A percentile compares a stretch with the other conserved stretches of the same genome.
Evolutionary conservation across 1,284 basidiomycete genomes (phyloP).

Genomic region (Cutaneotrichosporon cyanovorans): DNA sequence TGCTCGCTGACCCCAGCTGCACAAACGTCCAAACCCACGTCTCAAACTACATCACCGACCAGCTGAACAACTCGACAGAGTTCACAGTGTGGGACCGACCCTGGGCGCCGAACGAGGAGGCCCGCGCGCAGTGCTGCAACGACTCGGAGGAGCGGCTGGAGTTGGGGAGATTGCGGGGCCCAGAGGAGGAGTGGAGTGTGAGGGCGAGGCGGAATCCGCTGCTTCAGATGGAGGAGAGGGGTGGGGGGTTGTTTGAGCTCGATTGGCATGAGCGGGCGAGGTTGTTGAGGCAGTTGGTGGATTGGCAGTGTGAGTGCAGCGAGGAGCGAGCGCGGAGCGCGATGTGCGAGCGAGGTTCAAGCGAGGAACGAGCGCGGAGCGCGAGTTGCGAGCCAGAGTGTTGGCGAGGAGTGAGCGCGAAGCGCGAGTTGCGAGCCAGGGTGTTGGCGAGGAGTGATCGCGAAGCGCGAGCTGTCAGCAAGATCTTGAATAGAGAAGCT

Average conservation of each 20-base stretch:
- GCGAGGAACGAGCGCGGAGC: no score
- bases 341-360: no score
- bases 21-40: conserved; percentile 35
- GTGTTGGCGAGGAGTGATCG: no score
- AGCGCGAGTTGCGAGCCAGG: no score
- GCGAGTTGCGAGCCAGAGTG: no score
- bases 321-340: neutral
- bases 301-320: conserved; percentile 41
- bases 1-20: conserved; percentile 19
- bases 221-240: conserved; percentile 22
- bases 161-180: conserved; percentile 30
- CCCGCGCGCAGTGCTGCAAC: conserved; percentile 31
- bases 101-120: conserved; percentile 40
- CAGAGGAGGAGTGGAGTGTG: conserved; percentile 22
- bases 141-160: conserved; percentile 17
- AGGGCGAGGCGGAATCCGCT: conserved; percentile 31
- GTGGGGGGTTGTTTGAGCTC: conserved; percentile 38
- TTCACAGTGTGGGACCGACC: conserved; percentile 42
- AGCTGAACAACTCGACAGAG: conserved; percentile 27
- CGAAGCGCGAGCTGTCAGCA: no score
- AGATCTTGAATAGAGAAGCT: no score
- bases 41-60: conserved; percentile 34
- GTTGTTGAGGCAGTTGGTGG: conserved; percentile 42
- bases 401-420: no score
- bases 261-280: conserved; percentile 36